Conservation (phyloP, 352 stramenopile species). For the Phytopythium ostracodes region DNA sequence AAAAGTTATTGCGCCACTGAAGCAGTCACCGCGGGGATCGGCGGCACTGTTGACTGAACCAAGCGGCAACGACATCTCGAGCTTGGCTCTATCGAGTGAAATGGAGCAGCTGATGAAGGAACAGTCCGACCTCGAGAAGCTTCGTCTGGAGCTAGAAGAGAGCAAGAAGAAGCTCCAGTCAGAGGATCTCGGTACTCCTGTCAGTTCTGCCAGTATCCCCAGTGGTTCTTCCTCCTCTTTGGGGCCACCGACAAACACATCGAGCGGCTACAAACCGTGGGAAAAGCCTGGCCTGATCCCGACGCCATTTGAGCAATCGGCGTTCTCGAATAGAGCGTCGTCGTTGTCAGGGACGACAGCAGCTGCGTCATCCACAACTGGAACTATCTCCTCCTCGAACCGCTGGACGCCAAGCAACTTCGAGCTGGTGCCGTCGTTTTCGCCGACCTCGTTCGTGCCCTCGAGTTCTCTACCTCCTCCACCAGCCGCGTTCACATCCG, state of each 20-base stretch:
- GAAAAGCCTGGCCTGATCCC: conserved; percentile 1
- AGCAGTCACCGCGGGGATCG: conserved; percentile 10
- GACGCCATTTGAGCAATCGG: background rate
- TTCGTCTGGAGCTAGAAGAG: conserved; percentile 64
- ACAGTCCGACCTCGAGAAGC: conserved; percentile 54
- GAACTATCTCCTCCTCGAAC: conserved; percentile 5
- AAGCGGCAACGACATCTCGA: background rate
- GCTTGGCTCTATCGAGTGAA: conserved; percentile 29
- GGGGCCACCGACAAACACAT: conserved; percentile 5
- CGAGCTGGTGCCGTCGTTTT: conserved; percentile 29
- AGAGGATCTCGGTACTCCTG: conserved; percentile 13
- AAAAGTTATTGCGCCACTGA: conserved; percentile 36
- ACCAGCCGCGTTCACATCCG: conserved; percentile 17
- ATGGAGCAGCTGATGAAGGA: conserved; percentile 67
- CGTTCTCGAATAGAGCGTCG: background rate
- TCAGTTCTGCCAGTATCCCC: background rate
- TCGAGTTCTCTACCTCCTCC: conserved; percentile 15
- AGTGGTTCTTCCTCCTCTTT: conserved; percentile 7
- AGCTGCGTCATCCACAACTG: background rate
- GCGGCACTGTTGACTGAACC: conserved; percentile 4
- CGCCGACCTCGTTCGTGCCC: conserved; percentile 13
- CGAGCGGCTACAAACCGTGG: conserved; percentile 20
- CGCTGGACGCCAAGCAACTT: conserved; percentile 26
- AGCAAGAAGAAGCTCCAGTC: conserved; percentile 57
- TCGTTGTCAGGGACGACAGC: background rate